Percentiles rank a stretch among this genome's conserved stretches.
Evolutionary conservation across 352 stramenopile species (phyloP).

Genomic region (Pythium chondricola): DNA sequence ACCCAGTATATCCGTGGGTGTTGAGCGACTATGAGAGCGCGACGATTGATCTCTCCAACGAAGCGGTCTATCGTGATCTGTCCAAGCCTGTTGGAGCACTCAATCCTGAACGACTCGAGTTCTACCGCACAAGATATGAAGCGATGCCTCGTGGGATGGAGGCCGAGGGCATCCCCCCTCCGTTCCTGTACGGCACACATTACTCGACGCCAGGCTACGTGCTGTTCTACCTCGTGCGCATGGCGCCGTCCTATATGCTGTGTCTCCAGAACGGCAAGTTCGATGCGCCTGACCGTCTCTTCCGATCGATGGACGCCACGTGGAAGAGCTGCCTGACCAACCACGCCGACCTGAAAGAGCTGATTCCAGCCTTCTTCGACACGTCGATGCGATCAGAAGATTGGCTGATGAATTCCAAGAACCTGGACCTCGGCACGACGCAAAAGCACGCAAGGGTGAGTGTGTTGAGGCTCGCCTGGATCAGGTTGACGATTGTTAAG

Average conservation of each 20-base stretch:
- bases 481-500: not conserved
- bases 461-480: not conserved
- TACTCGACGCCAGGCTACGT: conserved; percentile 94
- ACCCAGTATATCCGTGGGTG: conserved; percentile 98
- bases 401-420: conserved; percentile 96
- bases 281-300: conserved; percentile 97
- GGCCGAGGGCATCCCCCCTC: conserved; percentile 73
- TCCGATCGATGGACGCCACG: conserved; percentile 90
- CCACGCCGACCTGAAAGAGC: conserved; percentile 96
- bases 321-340: conserved; percentile 86
- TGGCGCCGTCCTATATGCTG: conserved; percentile 94
- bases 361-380: conserved; percentile 98
- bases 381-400: conserved; percentile 59
- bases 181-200: conserved; percentile 97
- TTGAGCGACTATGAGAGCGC: conserved; percentile 84
- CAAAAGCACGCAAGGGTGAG: conserved; percentile 44
- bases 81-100: conserved; percentile 94
- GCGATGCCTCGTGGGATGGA: conserved; percentile 84
- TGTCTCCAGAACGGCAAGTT: conserved; percentile 98
- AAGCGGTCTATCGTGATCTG: conserved; percentile 90
- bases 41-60: conserved; percentile 81
- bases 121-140: conserved; percentile 86
- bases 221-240: conserved; percentile 96
- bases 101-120: conserved; percentile 79
- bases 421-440: conserved; percentile 93